A percentile compares a stretch with the other conserved stretches of the same genome.
These are phyloP conservation scores for Kwoniella dejecticola DNA, from an alignment of 768 basidiomycete genomes.

Conservation along the genomic window DNA sequence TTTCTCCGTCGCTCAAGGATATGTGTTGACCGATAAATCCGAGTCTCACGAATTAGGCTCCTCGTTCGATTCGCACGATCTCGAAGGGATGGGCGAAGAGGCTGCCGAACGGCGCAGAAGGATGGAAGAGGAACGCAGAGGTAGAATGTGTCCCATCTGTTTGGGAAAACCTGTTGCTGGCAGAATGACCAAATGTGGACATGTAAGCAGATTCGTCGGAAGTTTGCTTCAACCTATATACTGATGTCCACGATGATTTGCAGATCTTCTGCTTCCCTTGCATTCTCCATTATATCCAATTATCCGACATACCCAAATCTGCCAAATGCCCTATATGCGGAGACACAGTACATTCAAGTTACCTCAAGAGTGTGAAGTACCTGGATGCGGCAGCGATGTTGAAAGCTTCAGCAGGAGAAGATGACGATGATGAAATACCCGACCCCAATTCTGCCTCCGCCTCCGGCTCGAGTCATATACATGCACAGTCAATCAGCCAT, in stretches of 20 bases:
- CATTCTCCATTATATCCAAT: constrained; percentile 83
- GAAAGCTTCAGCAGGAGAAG: constrained; percentile 28
- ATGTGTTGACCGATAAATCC: constrained; percentile 36
- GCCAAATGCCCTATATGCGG: constrained; percentile 94
- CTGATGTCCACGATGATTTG: neutral
- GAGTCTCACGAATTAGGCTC: constrained; percentile 19
- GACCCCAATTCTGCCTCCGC: neutral
- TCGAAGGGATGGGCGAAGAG: constrained; percentile 42
- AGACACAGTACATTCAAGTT: constrained; percentile 84
- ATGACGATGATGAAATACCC: constrained; percentile 37
- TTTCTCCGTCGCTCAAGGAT: constrained; percentile 64
- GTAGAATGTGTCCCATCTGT: constrained; percentile 89
- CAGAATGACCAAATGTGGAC: constrained; percentile 87
- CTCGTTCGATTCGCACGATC: constrained; percentile 37
- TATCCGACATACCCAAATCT: constrained; percentile 80
- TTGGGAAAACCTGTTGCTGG: constrained; percentile 85
- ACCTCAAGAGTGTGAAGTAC: constrained; percentile 93
- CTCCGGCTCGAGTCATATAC: neutral
- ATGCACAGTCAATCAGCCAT: neutral
- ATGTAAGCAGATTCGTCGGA: constrained; percentile 61
- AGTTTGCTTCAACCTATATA: neutral
- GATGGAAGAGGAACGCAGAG: constrained; percentile 63
- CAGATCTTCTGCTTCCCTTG: constrained; percentile 95
- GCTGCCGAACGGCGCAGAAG: constrained; percentile 54
- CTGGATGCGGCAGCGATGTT: constrained; percentile 62